phyloP scores from a whole-genome alignment of 179 eudicot species.

The Amaranthus tricolor region DNA sequence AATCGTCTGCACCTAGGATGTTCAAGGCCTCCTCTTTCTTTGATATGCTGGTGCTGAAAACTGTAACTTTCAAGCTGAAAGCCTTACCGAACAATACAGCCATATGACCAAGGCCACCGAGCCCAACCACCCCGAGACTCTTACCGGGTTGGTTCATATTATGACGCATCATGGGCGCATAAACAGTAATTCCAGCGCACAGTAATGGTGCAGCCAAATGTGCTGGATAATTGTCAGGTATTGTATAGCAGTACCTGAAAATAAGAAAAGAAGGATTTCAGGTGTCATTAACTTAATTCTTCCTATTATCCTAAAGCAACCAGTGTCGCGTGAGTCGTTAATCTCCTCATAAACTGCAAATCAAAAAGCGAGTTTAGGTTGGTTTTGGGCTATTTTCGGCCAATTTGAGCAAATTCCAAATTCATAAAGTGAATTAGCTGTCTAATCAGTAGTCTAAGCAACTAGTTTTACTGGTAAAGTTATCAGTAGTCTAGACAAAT shows the following conservation, averaged over 20 bases:
- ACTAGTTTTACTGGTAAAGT: too few relatives aligned
- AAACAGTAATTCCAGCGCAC: slow-evolving; percentile 90
- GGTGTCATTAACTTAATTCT: too few relatives aligned
- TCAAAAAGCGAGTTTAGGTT: too few relatives aligned
- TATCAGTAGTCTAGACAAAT: too few relatives aligned
- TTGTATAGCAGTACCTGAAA: slow-evolving; percentile 71
- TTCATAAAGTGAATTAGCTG: too few relatives aligned
- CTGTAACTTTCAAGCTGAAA: slow-evolving; percentile 76
- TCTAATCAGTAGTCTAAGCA: too few relatives aligned
- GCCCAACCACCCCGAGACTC: slow-evolving; percentile 80
- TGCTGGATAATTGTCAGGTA: slow-evolving; percentile 68
- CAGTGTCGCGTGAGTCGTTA: too few relatives aligned
- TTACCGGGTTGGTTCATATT: slow-evolving; percentile 88
- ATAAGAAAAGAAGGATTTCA: not conserved
- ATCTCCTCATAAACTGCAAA: too few relatives aligned
- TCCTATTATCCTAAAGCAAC: too few relatives aligned
- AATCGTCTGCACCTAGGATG: slow-evolving; percentile 68
- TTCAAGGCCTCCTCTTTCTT: slow-evolving; percentile 77
- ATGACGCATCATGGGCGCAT: slow-evolving; percentile 81
- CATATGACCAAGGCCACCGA: slow-evolving; percentile 95
- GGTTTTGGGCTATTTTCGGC: too few relatives aligned
- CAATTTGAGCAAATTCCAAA: too few relatives aligned
- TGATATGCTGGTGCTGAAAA: slow-evolving; percentile 78
- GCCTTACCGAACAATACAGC: slow-evolving; percentile 92
- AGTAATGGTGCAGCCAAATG: slow-evolving; percentile 79